Evolutionary conservation across 2,329 filamentous ascomycete genomes (phyloP).

Genomic region (Cercospora sojina): DNA sequence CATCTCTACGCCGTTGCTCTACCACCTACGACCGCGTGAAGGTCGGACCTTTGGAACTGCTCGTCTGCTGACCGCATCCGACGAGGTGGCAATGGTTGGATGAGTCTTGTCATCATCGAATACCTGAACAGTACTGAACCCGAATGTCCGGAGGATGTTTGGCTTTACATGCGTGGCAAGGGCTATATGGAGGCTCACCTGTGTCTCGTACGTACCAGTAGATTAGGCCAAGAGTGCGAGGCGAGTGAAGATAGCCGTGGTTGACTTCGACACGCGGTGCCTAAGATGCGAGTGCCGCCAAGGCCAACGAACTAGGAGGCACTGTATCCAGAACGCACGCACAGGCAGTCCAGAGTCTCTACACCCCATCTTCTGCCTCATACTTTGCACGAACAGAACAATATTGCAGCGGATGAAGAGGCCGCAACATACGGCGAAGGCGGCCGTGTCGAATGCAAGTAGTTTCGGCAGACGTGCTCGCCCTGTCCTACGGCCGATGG

Average conservation of each 20-base stretch:
- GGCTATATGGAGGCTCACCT: neutral
- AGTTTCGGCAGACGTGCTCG: neutral
- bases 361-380: neutral
- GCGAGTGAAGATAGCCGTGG: neutral
- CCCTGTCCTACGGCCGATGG: neutral
- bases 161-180: neutral
- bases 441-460: neutral
- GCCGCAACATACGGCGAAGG: neutral
- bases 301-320: too few species aligned
- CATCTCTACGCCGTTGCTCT: neutral
- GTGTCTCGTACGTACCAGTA: neutral
- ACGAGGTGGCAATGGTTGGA: neutral
- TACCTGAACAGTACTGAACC: neutral
- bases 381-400: neutral
- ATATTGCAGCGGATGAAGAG: neutral
- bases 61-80: neutral
- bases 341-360: neutral
- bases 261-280: neutral
- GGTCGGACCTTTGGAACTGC: neutral
- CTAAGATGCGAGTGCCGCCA: neutral
- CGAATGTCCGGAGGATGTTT: neutral
- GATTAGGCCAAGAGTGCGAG: neutral
- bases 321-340: too few species aligned
- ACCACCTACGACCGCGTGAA: neutral
- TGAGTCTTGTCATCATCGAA: conserved; percentile 1